Conservation (phyloP, 2,329 filamentous ascomycete species). For the Fonsecaea pugnacius region DNA sequence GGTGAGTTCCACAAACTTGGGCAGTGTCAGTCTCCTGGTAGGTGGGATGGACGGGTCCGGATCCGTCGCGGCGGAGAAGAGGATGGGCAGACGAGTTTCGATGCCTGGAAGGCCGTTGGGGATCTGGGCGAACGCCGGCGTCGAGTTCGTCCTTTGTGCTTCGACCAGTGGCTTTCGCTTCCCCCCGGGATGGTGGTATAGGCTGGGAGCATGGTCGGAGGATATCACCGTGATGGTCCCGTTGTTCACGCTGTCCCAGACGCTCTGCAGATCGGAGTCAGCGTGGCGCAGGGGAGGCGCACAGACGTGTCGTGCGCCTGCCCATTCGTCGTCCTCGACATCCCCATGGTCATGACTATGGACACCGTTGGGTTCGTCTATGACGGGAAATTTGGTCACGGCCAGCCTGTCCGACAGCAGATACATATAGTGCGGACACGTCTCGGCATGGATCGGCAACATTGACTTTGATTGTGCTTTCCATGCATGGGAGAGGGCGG, state of each 20-base stretch:
- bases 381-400: conserved; percentile 41
- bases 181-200: conserved; percentile 46
- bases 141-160: conserved; percentile 27
- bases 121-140: conserved; percentile 46
- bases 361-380: conserved; percentile 37
- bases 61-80: conserved; percentile 43
- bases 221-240: conserved; percentile 62
- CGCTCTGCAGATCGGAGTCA: conserved; percentile 53
- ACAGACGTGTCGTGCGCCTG: conserved; percentile 60
- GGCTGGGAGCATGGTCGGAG: conserved; percentile 53
- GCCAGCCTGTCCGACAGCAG: conserved; percentile 52
- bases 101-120: conserved; percentile 52
- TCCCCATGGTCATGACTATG: conserved; percentile 41
- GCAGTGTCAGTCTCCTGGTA: conserved; percentile 38
- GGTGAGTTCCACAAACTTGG: conserved; percentile 53
- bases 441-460: conserved; percentile 61
- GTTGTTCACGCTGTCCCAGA: conserved; percentile 58
- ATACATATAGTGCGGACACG: conserved; percentile 63
- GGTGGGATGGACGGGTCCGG: background rate
- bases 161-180: conserved; percentile 41
- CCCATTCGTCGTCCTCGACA: conserved; percentile 41
- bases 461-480: conserved; percentile 54
- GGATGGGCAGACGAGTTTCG: conserved; percentile 48
- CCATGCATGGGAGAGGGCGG: conserved; percentile 55
- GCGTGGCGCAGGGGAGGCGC: conserved; percentile 57